Percentiles rank a stretch among this genome's conserved stretches.
Evolutionary conservation across 495 filamentous ascomycete genomes (phyloP).

Genomic region (Neurospora pannonica): DNA sequence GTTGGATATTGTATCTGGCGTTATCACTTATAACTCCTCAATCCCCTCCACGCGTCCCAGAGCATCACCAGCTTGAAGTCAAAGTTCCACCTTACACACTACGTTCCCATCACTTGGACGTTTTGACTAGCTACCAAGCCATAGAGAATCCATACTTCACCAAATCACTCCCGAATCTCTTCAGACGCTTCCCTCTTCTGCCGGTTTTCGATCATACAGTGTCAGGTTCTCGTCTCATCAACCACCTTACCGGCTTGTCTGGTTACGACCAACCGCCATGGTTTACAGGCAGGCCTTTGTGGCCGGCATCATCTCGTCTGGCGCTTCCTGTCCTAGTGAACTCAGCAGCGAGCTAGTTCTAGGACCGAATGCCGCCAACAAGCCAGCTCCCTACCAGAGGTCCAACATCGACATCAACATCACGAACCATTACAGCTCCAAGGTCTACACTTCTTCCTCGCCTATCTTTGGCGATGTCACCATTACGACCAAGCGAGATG

Average conservation of each 20-base stretch:
- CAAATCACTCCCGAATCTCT: background rate
- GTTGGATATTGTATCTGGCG: background rate
- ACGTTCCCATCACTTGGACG: background rate
- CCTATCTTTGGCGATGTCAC: constrained; percentile 40
- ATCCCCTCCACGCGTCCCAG: background rate
- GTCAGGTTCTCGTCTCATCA: background rate
- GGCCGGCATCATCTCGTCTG: background rate
- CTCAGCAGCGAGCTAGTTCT: constrained; percentile 1
- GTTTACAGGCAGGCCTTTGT: background rate
- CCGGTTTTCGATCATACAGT: background rate
- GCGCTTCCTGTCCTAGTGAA: constrained; percentile 2
- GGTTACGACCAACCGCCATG: background rate
- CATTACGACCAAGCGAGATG: constrained; percentile 50
- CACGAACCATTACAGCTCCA: constrained; percentile 35
- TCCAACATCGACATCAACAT: constrained; percentile 34
- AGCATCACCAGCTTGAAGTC: background rate
- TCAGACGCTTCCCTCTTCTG: background rate
- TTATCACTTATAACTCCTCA: background rate
- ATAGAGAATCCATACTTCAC: background rate
- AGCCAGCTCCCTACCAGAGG: constrained; percentile 14
- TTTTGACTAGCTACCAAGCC: background rate
- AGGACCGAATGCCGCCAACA: background rate
- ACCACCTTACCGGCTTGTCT: background rate
- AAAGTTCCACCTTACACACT: background rate
- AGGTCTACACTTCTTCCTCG: constrained; percentile 41